phyloP scores from a whole-genome alignment of 768 basidiomycete genomes.

The Panellus pusillus region DNA sequence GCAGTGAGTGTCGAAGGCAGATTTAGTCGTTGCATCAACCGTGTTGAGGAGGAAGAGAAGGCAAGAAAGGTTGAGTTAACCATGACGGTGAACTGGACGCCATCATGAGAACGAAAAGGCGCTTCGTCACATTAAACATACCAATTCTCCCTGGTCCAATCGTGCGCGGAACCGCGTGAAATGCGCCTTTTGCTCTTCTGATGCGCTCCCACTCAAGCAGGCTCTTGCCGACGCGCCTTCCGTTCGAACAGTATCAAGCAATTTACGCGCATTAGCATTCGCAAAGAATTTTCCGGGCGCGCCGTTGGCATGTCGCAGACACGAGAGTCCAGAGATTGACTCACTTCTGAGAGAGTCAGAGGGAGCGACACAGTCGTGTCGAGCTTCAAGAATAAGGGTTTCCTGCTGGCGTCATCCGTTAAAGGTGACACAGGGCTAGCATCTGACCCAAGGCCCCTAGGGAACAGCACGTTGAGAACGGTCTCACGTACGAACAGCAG shows the following conservation, averaged over 20 bases:
- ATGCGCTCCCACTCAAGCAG: conserved; percentile 38
- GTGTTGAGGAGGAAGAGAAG: conserved; percentile 57
- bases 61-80: conserved; percentile 53
- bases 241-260: conserved; percentile 54
- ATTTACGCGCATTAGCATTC: conserved; percentile 41
- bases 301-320: conserved; percentile 36
- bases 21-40: conserved; percentile 49
- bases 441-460: conserved; percentile 39
- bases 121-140: conserved; percentile 28
- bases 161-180: conserved; percentile 52
- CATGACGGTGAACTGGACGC: conserved; percentile 55
- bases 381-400: conserved; percentile 47
- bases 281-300: conserved; percentile 61
- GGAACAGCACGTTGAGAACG: conserved; percentile 7
- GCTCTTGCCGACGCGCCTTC: conserved; percentile 52
- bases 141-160: conserved; percentile 54
- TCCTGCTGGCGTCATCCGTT: conserved; percentile 5
- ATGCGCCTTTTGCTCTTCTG: conserved; percentile 42
- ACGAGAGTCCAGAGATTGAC: conserved; percentile 37
- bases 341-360: conserved; percentile 43
- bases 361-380: conserved; percentile 53
- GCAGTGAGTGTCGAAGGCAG: conserved; percentile 47
- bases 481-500: conserved; percentile 6
- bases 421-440: conserved; percentile 14
- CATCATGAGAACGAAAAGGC: background rate